Evolutionary conservation across 108 stramenopile species (phyloP).

Genomic region (Licmophora abbreviata): DNA sequence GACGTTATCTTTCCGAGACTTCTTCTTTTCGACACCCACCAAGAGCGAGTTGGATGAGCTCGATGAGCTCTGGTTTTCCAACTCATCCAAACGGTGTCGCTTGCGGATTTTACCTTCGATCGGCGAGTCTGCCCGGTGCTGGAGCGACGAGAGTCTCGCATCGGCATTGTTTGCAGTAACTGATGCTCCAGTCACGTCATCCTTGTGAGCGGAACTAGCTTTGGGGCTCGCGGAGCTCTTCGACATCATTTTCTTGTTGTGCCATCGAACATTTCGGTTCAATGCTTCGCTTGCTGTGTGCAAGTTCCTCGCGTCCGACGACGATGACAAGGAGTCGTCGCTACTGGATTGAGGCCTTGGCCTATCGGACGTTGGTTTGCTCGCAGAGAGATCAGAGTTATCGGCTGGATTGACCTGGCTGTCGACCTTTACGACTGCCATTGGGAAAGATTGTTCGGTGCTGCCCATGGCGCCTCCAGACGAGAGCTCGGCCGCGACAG

Average conservation of each 20-base stretch:
- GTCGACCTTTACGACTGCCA: conserved; percentile 42
- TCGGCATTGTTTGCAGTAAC: conserved; percentile 84
- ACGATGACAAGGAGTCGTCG: conserved; percentile 47
- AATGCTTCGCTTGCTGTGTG: conserved; percentile 40
- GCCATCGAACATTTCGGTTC: conserved; percentile 48
- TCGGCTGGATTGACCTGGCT: conserved; percentile 10
- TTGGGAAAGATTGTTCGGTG: conserved; percentile 39
- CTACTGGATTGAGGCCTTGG: conserved; percentile 26
- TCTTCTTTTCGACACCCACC: conserved; percentile 34
- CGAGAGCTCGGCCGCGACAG: no score
- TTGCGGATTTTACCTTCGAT: conserved; percentile 7
- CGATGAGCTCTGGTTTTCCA: conserved; percentile 40
- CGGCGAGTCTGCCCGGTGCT: conserved; percentile 35
- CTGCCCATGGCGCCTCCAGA: conserved; percentile 14
- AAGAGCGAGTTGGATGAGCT: conserved; percentile 39
- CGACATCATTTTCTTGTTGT: conserved; percentile 49
- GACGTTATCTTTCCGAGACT: conserved; percentile 16
- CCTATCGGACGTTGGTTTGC: no score
- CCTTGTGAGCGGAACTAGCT: conserved; percentile 41
- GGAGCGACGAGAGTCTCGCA: conserved; percentile 65
- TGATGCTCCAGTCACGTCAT: conserved; percentile 77
- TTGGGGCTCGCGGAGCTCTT: conserved; percentile 22
- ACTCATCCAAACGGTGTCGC: conserved; percentile 7
- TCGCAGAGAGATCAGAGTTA: conserved; percentile 20
- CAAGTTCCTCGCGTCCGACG: conserved; percentile 46